Evolutionary conservation across 176 grass and related monocot species (phyloP).

Genomic region (Themeda triandra): DNA sequence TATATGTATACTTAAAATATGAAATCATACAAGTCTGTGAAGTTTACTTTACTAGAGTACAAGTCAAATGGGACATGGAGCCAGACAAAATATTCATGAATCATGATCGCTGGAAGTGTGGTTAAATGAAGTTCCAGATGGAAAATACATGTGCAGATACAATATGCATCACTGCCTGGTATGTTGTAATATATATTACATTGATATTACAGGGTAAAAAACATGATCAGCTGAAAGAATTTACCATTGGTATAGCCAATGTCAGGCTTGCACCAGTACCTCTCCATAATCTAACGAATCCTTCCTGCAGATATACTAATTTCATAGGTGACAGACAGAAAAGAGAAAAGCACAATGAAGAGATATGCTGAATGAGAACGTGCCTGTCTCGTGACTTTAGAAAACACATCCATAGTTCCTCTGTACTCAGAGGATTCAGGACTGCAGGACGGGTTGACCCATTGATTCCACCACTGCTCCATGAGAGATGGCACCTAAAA

Average conservation of each 20-base stretch:
- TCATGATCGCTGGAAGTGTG: background rate
- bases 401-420: constrained; percentile 89
- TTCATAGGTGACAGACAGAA: background rate
- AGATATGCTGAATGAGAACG: constrained; percentile 12
- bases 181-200: background rate
- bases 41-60: background rate
- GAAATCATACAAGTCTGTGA: background rate
- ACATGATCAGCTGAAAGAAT: constrained; percentile 17
- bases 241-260: constrained; percentile 85
- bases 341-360: background rate
- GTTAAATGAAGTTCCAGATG: background rate
- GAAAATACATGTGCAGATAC: background rate
- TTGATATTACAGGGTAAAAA: constrained; percentile 2
- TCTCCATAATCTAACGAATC: constrained; percentile 80
- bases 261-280: constrained; percentile 82
- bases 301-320: constrained; percentile 62
- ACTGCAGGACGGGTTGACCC: constrained; percentile 52
- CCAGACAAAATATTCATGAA: background rate
- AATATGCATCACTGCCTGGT: background rate
- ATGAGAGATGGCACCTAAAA: constrained; percentile 83
- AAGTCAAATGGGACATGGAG: background rate
- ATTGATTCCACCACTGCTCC: constrained; percentile 53
- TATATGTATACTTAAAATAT: background rate
- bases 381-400: constrained; percentile 81
- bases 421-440: constrained; percentile 76